Evolutionary conservation across 805 yeast species (phyloP).

Genomic region (Geotrichum ghanense): DNA sequence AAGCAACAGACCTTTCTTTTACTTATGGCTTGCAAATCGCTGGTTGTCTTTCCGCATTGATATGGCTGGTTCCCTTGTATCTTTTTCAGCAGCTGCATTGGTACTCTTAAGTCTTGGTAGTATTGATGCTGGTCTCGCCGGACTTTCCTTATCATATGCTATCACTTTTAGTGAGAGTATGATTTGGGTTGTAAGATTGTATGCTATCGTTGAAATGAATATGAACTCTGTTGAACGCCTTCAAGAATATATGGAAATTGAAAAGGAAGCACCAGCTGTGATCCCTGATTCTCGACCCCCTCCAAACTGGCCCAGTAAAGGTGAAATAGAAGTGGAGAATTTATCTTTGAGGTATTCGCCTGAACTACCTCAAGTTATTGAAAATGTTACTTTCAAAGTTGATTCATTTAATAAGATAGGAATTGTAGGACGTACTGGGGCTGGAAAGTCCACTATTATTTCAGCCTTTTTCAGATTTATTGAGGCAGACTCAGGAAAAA

Average conservation of each 20-base stretch:
- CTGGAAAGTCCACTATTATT: conserved; percentile 94
- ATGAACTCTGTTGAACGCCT: conserved; percentile 96
- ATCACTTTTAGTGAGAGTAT: conserved; percentile 81
- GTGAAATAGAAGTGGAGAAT: conserved; percentile 64
- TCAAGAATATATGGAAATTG: conserved; percentile 73
- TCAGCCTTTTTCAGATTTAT: conserved; percentile 69
- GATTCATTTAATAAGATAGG: conserved; percentile 76
- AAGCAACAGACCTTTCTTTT: conserved; percentile 85
- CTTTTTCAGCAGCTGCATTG: conserved; percentile 71
- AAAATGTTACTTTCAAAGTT: conserved; percentile 73
- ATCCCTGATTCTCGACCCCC: conserved; percentile 58
- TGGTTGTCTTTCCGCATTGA: conserved; percentile 87
- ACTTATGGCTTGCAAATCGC: conserved; percentile 90
- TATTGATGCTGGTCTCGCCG: conserved; percentile 89
- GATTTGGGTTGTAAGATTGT: conserved; percentile 85
- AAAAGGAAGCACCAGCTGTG: conserved; percentile 71
- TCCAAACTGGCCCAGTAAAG: conserved; percentile 70
- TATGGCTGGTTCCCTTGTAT: conserved; percentile 69
- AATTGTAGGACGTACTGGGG: conserved; percentile 97
- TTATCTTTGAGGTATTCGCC: conserved; percentile 83
- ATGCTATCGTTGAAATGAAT: conserved; percentile 84
- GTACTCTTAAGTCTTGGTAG: conserved; percentile 52
- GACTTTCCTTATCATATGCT: conserved; percentile 86
- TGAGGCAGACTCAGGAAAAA: conserved; percentile 47
- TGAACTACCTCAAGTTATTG: conserved; percentile 79